These are phyloP conservation scores for Phytophthora pluvialis DNA, from an alignment of 352 stramenopile species.

Conservation along the genomic window DNA sequence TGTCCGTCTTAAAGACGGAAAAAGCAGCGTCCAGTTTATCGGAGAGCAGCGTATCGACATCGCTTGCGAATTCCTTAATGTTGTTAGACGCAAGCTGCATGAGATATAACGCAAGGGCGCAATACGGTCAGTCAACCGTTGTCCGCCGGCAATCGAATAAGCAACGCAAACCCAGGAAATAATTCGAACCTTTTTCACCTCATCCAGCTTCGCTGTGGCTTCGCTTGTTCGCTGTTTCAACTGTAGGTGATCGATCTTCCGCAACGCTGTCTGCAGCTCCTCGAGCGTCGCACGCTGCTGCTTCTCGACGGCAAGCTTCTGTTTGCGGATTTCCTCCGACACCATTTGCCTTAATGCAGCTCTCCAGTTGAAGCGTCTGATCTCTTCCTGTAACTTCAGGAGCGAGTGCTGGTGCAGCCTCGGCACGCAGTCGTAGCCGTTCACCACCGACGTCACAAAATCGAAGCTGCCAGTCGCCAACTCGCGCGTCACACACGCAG, in stretches of 20 bases:
- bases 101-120: neutral
- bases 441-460: slow-evolving; percentile 76
- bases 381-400: slow-evolving; percentile 64
- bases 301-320: slow-evolving; percentile 50
- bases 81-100: slow-evolving; percentile 53
- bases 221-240: slow-evolving; percentile 49
- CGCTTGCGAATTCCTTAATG: slow-evolving; percentile 55
- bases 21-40: slow-evolving; percentile 62
- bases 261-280: slow-evolving; percentile 50
- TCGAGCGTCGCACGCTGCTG: slow-evolving; percentile 60
- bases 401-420: slow-evolving; percentile 82
- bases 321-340: slow-evolving; percentile 62
- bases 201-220: slow-evolving; percentile 56
- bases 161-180: neutral
- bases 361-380: slow-evolving; percentile 75
- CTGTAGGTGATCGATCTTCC: slow-evolving; percentile 51
- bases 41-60: slow-evolving; percentile 55
- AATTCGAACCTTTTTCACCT: slow-evolving; percentile 48
- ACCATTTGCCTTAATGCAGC: slow-evolving; percentile 59
- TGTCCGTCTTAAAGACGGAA: slow-evolving; percentile 64
- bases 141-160: neutral
- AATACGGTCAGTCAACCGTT: neutral
- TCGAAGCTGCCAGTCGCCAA: slow-evolving; percentile 58
- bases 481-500: slow-evolving; percentile 71
- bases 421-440: slow-evolving; percentile 85